phyloP scores from a whole-genome alignment of 345 rosid genomes.

The Syzygium aromaticum region DNA sequence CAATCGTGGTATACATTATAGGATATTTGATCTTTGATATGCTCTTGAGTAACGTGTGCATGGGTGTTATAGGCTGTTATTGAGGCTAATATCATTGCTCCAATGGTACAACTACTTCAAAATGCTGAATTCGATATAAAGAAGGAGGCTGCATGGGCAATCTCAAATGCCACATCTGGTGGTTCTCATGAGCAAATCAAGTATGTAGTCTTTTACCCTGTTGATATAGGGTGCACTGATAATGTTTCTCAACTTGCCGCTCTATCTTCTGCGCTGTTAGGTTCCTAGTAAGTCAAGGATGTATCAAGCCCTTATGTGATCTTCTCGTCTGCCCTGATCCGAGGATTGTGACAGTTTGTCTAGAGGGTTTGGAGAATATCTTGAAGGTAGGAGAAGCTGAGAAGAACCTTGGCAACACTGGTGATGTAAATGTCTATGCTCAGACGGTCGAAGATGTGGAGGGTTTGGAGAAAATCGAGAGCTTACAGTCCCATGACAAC shows the following conservation, averaged over 20 bases:
- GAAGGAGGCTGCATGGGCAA: slow-evolving; percentile 59
- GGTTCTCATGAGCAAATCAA: slow-evolving; percentile 51
- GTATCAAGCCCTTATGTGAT: slow-evolving; percentile 51
- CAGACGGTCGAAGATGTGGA: slow-evolving; percentile 49
- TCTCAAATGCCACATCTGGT: slow-evolving; percentile 52
- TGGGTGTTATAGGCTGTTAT: slow-evolving; percentile 28
- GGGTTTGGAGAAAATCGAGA: slow-evolving; percentile 52
- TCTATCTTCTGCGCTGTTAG: slow-evolving; percentile 1
- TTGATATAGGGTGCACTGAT: not conserved
- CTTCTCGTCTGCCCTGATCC: slow-evolving; percentile 54
- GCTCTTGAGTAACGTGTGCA: not conserved
- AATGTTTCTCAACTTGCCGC: not conserved
- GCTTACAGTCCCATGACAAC: slow-evolving; percentile 44
- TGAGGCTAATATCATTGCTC: slow-evolving; percentile 30
- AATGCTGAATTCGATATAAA: slow-evolving; percentile 57
- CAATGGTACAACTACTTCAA: slow-evolving; percentile 36
- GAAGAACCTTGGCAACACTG: slow-evolving; percentile 25
- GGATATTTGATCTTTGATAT: not conserved
- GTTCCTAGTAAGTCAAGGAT: slow-evolving; percentile 36
- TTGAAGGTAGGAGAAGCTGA: slow-evolving; percentile 56
- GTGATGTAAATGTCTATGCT: slow-evolving; percentile 35
- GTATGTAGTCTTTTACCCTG: slow-evolving; percentile 10
- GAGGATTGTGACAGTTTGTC: slow-evolving; percentile 45
- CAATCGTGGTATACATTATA: not conserved
- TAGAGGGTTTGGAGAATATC: slow-evolving; percentile 51